Evolutionary conservation across 73 alveolate species (phyloP).

Genomic region (Stentor roeselii): DNA sequence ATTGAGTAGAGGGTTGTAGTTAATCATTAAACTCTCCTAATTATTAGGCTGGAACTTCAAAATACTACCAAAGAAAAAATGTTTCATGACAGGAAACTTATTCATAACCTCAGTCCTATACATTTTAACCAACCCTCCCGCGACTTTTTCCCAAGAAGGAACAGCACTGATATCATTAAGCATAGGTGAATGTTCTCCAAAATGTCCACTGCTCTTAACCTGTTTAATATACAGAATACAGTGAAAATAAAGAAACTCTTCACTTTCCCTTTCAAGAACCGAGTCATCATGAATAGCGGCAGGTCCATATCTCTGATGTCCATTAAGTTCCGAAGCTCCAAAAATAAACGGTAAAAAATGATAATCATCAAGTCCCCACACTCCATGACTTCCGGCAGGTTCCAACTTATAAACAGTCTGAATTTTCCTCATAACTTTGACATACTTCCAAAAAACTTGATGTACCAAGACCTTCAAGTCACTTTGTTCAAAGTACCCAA

Average conservation of each 20-base stretch:
- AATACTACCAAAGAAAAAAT: slow-evolving; percentile 89
- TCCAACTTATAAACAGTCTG: slow-evolving; percentile 88
- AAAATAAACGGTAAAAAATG: slow-evolving; percentile 93
- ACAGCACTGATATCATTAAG: slow-evolving; percentile 91
- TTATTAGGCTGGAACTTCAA: slow-evolving; percentile 41
- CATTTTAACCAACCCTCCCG: slow-evolving; percentile 95
- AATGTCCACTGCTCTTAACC: slow-evolving; percentile 91
- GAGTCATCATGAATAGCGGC: slow-evolving; percentile 74
- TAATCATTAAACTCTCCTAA: too few species aligned
- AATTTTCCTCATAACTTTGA: slow-evolving; percentile 89
- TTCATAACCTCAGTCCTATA: slow-evolving; percentile 90
- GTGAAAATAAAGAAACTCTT: slow-evolving; percentile 85
- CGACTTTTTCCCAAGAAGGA: slow-evolving; percentile 90
- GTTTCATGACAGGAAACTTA: slow-evolving; percentile 94
- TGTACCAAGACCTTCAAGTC: slow-evolving; percentile 55
- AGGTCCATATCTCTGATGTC: slow-evolving; percentile 65
- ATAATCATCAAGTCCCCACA: slow-evolving; percentile 99
- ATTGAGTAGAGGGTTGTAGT: too few species aligned
- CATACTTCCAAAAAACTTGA: slow-evolving; percentile 75
- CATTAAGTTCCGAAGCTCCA: slow-evolving; percentile 92
- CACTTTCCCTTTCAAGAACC: slow-evolving; percentile 53
- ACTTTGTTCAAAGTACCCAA: slow-evolving; percentile 69
- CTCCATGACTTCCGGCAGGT: slow-evolving; percentile 99
- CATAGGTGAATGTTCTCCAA: slow-evolving; percentile 96
- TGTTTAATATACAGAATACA: slow-evolving; percentile 86